These are phyloP conservation scores for Xerocomus cyaneibrunnescens DNA, from an alignment of 1,284 basidiomycete genomes.

Conservation along the genomic window DNA sequence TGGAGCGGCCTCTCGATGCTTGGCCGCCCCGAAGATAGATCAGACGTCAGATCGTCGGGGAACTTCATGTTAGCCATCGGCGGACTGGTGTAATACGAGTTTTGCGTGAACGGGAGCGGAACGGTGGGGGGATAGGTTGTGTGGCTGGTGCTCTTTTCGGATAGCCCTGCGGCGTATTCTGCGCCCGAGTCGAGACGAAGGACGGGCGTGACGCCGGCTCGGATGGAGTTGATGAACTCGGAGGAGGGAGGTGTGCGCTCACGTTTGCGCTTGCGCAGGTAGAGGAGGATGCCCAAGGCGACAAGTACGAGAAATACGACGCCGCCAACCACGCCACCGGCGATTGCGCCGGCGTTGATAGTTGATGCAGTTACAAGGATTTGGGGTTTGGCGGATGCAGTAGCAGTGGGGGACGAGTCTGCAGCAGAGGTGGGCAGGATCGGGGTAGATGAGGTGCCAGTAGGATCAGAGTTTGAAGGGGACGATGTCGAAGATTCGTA, in stretches of 20 bases:
- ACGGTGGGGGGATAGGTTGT: conserved; percentile 1
- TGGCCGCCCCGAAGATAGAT: conserved; percentile 11
- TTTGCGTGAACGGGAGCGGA: conserved; percentile 11
- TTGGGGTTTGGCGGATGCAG: background rate
- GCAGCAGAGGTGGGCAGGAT: background rate
- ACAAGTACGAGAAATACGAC: conserved; percentile 32
- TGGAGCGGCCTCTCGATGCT: conserved; percentile 25
- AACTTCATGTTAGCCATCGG: conserved; percentile 13
- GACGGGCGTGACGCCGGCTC: conserved; percentile 24
- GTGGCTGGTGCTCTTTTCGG: conserved; percentile 20
- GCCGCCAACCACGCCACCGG: conserved; percentile 44
- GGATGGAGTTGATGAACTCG: conserved; percentile 42
- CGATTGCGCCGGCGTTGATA: conserved; percentile 38
- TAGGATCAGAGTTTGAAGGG: background rate
- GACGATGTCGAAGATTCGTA: too few species aligned
- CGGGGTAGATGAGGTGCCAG: background rate
- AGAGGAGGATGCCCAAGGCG: conserved; percentile 30
- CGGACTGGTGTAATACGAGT: conserved; percentile 13
- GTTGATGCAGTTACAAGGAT: conserved; percentile 11
- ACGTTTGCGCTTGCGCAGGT: conserved; percentile 38
- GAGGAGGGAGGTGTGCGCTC: conserved; percentile 48
- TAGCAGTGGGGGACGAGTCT: background rate
- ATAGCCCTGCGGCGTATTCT: conserved; percentile 12
- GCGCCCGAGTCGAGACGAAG: conserved; percentile 30
- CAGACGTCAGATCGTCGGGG: conserved; percentile 15